A percentile compares a stretch with the other conserved stretches of the same genome.
Evolutionary conservation across 345 rosid species (phyloP).

Genomic region (Gossypium bickii): DNA sequence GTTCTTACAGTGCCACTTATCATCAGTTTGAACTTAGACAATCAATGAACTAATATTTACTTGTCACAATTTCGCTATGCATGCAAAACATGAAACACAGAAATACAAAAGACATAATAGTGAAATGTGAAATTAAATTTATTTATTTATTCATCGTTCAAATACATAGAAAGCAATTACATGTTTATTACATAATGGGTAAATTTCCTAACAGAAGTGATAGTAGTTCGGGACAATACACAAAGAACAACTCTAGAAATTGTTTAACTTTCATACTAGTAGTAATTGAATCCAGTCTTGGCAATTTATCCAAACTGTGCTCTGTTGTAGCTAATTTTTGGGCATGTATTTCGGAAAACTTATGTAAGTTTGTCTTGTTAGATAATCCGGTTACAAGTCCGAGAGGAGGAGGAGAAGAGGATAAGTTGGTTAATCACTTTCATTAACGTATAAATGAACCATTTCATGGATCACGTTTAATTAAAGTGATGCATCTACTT

Average conservation of each 20-base stretch:
- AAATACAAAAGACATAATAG: no score
- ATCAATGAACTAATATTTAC: no score
- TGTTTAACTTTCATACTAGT: conserved; percentile 31
- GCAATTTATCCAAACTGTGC: conserved; percentile 33
- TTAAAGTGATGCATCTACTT: conserved; percentile 36
- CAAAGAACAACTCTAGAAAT: conserved; percentile 15
- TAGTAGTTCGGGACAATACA: conserved; percentile 21
- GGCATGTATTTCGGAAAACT: conserved; percentile 22
- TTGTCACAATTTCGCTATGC: no score
- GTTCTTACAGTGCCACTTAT: no score
- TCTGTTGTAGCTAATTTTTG: conserved; percentile 37
- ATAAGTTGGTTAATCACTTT: conserved; percentile 11
- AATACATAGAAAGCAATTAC: no score
- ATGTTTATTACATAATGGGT: no score
- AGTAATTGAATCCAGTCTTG: conserved; percentile 51
- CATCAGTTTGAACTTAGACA: no score
- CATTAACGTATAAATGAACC: conserved; percentile 45
- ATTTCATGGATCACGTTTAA: conserved; percentile 67
- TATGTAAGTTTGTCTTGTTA: conserved; percentile 63
- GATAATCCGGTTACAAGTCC: conserved; percentile 29
- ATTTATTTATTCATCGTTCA: no score
- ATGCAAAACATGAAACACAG: no score
- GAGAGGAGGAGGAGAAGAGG: not conserved
- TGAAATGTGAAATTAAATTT: no score
- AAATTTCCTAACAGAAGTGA: conserved; percentile 19